phyloP scores from a whole-genome alignment of 2,329 filamentous ascomycete species.

The Penicillium sp. region DNA sequence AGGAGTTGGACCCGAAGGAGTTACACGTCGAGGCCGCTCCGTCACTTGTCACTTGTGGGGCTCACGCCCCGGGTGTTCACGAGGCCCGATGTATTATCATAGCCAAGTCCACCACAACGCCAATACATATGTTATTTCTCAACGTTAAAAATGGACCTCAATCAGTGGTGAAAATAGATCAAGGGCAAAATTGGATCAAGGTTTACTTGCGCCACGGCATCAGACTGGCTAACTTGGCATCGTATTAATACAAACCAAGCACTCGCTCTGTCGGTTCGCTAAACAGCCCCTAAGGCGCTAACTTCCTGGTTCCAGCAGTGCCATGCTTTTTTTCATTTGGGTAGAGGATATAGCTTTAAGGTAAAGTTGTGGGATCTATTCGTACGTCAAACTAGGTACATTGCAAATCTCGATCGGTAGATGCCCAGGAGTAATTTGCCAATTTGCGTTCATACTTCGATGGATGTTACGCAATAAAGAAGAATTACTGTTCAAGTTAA shows the following conservation, averaged over 20 bases:
- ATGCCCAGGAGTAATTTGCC: no score
- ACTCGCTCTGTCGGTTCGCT: not conserved
- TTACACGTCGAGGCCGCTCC: constrained; percentile 7
- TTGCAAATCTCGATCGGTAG: no score
- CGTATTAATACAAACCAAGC: not conserved
- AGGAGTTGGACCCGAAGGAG: constrained; percentile 1
- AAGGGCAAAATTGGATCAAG: not conserved
- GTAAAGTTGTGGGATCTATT: no score
- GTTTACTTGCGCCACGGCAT: no score
- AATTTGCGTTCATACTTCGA: no score
- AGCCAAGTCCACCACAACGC: not conserved
- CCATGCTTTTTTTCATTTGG: not conserved
- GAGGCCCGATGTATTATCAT: constrained; percentile 3
- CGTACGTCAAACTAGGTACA: no score
- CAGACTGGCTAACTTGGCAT: not conserved
- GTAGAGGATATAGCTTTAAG: no score
- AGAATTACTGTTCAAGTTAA: no score
- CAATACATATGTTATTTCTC: not conserved
- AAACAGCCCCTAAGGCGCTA: not conserved
- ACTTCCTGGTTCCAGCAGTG: not conserved
- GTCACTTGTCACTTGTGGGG: constrained; percentile 3
- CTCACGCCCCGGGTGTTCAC: constrained; percentile 3
- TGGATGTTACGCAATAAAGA: no score
- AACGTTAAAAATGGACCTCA: not conserved
- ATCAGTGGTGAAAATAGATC: not conserved